Base-by-base conservation (phyloP, 2,329 filamentous ascomycete species). In the Verticillium nonalfalfae region DNA sequence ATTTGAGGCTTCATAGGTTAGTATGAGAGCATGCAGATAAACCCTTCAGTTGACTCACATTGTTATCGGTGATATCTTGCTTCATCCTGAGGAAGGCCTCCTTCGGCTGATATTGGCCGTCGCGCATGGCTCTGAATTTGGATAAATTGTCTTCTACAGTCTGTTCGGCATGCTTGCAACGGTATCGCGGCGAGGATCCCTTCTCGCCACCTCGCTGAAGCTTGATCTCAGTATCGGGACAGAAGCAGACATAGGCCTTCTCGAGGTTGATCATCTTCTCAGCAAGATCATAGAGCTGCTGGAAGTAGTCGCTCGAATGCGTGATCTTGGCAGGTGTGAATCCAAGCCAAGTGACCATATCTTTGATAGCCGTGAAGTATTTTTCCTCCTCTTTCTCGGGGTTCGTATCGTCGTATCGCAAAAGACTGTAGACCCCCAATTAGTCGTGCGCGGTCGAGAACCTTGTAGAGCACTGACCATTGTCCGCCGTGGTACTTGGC, bases 341-440 rank as follows among this genome's bases (percentile, higher is more conserved):
- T 34, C 88, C 90, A 7, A 97, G 81, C 95, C 95, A 98, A 67
- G 82, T 77, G 58, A 97, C 84, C 72, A 94, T 92, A 65, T 97
- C 92, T 69, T 91, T 81, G 67, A 98, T 98, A n/a, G 91, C 90
- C 11, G 83, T 85, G 71, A 96, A 96, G 75, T 93, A 98, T 62
- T 89, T 83, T 75, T 96, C 91, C 73, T 97, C 90, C 74, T 98
- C 95, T 57, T 90, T 91, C 66, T 93, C 91, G 1, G 95, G 95
- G 73, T 98, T 98, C 14, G 95, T 98, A 70, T 98, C 95, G 73
- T 98, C 95, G 74, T 91, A 97, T 69, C 94, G 84, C 64, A 93
- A 76, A 70, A 89, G 89, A 74, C 86, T 59, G 18, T 3, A 3
- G 90, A 33, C 70, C 64, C n/a, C 15, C 5, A 1, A 14, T 35